Base-by-base conservation (phyloP, 345 rosid species). In the Triadica sebifera region DNA sequence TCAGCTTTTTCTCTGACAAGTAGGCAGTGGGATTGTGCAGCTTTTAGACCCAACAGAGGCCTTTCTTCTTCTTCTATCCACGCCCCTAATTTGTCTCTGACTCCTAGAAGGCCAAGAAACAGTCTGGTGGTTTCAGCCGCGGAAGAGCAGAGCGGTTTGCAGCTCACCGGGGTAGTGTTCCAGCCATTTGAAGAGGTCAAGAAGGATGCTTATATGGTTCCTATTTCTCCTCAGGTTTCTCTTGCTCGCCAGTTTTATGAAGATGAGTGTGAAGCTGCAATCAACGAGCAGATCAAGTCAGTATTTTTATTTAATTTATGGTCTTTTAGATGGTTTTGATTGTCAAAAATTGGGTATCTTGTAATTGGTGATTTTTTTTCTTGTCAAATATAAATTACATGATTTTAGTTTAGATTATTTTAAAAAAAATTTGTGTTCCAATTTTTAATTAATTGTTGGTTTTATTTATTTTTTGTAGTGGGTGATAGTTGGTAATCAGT, bases 241-340 rank as follows among this genome's bases (percentile, higher is more conserved):
- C 87, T 90, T 19, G 95, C 93, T 82, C 93, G 97, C 71, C 97
- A 92, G 70, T 51, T 41, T 3, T 92, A 46, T 25, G 57, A 63
- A 2, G 87, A 87, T 12, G 83, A 83, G 15, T 68, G 84, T 67
- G 97, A 90, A 81, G 83, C 92, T 5, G 90, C 87, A 8, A 62
- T 90, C 37, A 92, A 90, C n/a, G 93, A 90, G 88, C 97, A 90
- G 79, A 92, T 92, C 91, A 92, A 92, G 97, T 92, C 75, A 70
- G 85, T 79, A 47, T 47, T 50, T 25, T 19, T 67, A 8, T 58
- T n/a, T 45, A 2, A 37, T 17, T 8, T 13, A 3, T 22, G 29
- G 37, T 67, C 9, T 69, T 6, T 12, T 19, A 38, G 20, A 24
- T 34, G 29, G 38, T 50, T 12, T 17, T 19, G 41, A 0, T 71